Evolutionary conservation across 768 basidiomycete species (phyloP), one percentile per base, ranked within the genome.

Genomic region (Dioszegia hungarica): DNA sequence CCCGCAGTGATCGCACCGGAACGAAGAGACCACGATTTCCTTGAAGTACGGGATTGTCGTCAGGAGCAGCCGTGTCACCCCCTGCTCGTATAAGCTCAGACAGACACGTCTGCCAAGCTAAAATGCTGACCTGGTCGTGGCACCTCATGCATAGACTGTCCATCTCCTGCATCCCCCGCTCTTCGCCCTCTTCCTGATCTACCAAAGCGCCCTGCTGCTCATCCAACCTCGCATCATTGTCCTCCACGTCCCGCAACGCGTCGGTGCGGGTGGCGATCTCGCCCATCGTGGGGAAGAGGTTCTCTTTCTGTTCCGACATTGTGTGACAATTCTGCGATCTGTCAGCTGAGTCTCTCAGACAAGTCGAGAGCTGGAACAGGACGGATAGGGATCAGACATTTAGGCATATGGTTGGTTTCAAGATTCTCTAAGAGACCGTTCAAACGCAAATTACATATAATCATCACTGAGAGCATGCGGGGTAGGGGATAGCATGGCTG

Each of bases 121-220:
- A 61, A 46, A 17, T 39, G 73, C 83, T 73, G 63, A 89, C 94
- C 83, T 97, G 87, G 76, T 97, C 84, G 40, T 83, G 81, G 71
- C 95, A 99, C 74, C 82, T 83, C 90, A 98, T 94, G 78, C 95
- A 98, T 25, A 98, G 78, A 12, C 89, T 92, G 57, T 90, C 88
- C 58, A 98, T 81, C 76, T 90, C 86, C 64, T 92, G 83, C 10
- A 93, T 82, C 0, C 84, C 84, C 52, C 81, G 80, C 41, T 78
- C 77, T 27, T 87, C 86, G 8, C 80, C 80, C 22, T 80, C 75
- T 27, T 61, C 79, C 4, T 74, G 77, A 27, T 66, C 69, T 24
- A 59, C 45, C 25, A 58, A 54, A 15, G 56, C 39, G 34, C 41
- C 57, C 11, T 39, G 62, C 27, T 54, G 56, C n/a, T 67, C 61